Base-by-base conservation (phyloP, 78 protist genomes). In the Isochrysis galbana region DNA sequence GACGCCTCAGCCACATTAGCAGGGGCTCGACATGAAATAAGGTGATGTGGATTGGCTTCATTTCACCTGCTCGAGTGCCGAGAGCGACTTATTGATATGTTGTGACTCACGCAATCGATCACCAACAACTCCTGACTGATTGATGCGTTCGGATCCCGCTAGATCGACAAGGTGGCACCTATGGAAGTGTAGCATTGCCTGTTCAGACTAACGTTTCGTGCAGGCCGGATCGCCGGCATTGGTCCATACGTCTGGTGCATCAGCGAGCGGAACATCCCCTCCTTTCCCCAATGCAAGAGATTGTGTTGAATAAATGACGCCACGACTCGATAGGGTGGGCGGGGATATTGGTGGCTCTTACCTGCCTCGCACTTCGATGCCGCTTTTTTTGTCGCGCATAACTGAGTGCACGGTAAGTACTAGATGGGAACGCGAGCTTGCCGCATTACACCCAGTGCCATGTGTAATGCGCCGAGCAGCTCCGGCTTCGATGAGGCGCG, bases 31-130 rank as follows among this genome's bases (percentile, higher is more conserved):
- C n/a, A n/a, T n/a, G n/a, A n/a, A n/a, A n/a, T n/a, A n/a, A n/a
- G n/a, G n/a, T n/a, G n/a, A n/a, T n/a, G n/a, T n/a, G n/a, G n/a
- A n/a, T n/a, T n/a, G n/a, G n/a, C n/a, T n/a, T n/a, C n/a, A n/a
- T n/a, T n/a, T n/a, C n/a, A 96, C 97, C 67, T 94, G 93, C 29
- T 95, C 96, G 14, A 96, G 93, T 21, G 96, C 94, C 32, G 95
- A 91, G 34, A 96, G 93, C 26, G 94, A 90, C 67, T 77, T 51
- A 83, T 96, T 96, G 92, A 96, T 96, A 39, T 54, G 42, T 42
- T 67, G 94, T 26, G 91, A 11, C 72, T 96, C 97, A 17, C 91
- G 95, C 46, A 97, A 86, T 25, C 93, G 92, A 54, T 90, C 46
- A 29, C 89, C 93, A 7, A 0, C 78, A n/a, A 47, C 93, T 22